Percentiles rank a stretch among this genome's conserved stretches.
Conservation (phyloP, 768 basidiomycete genomes). For the Lyophyllum shimeji region DNA sequence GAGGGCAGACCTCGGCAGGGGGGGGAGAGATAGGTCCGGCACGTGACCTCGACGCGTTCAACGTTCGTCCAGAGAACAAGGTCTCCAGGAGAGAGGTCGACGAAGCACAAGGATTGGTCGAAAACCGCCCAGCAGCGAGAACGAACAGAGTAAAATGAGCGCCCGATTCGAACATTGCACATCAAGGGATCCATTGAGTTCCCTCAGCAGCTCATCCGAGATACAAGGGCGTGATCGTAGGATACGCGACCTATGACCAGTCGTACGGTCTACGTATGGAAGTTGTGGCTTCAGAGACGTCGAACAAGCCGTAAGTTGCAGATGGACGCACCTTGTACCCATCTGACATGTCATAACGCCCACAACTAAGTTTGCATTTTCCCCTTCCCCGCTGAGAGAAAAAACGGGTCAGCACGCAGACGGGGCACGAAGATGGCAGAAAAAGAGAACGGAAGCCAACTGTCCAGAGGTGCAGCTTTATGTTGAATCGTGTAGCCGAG, state of each 20-base stretch:
- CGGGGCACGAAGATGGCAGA: not conserved
- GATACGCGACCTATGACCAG: not conserved
- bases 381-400: not conserved
- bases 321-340: not conserved
- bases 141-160: not conserved
- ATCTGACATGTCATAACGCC: not conserved
- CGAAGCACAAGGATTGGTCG: not conserved
- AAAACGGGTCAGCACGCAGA: not conserved
- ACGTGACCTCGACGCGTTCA: slow-evolving; percentile 5
- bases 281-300: not conserved
- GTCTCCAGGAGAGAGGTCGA: not conserved
- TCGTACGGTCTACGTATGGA: not conserved
- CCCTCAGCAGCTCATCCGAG: not conserved
- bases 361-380: not conserved
- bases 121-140: not conserved
- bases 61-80: not conserved
- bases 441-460: slow-evolving; percentile 9
- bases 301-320: not conserved
- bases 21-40: not conserved
- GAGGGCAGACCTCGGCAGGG: not conserved
- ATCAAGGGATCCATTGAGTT: slow-evolving; percentile 1
- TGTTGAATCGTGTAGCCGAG: slow-evolving; percentile 17
- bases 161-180: not conserved
- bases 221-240: not conserved
- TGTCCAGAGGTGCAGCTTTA: slow-evolving; percentile 15